Base-by-base conservation (phyloP, 495 filamentous ascomycete species). In the Aspergillus taichungensis region DNA sequence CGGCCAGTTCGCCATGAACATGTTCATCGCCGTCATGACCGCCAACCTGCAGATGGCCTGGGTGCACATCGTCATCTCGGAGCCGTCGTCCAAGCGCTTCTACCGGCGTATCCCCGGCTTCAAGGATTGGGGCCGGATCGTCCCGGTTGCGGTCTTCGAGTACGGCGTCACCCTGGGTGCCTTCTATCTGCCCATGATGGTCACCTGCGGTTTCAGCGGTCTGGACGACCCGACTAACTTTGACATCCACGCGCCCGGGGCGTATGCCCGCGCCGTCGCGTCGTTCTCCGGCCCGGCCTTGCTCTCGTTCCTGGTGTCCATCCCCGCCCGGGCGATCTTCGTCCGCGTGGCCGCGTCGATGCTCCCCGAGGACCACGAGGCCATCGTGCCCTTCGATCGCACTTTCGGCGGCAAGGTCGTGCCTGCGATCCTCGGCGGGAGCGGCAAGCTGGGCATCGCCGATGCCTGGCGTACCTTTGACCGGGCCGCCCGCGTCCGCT, bases 301-400 rank as follows among this genome's bases (percentile, higher is more conserved):
- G 27, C 52, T 73, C 12, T 50, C 57, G 18, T 49, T 79, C 35
- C 55, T 80, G 30, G 57, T 85, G 37, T 58, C 74, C 37, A 62
- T 88, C 46, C 85, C 85, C 6, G 79, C 77, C 9, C 63, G 61
- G 6, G 81, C 83, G 10, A 76, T 77, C 28, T 73, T 83, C 33
- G 68, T 78, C 47, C 83, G 85, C 43, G 76, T 88, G 14, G 81
- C 87, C 37, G 84, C 85, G 11, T 83, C 80, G 4, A 74, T 85
- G 59, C 75, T 88, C 0, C 71, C 82, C 0, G 82, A 86, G 45
- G 71, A 77, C 24, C 66, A 85, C 37, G 80, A 88, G 60, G 73
- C 78, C 3, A 85, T 89, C 47, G 80, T 88, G 37, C 78, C 80
- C n/a, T 87, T 88, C 42, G 85, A 88, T 64, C 77, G 82, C 39